Base-by-base conservation (phyloP, 306 rosid genomes). In the Sicyos edulis region DNA sequence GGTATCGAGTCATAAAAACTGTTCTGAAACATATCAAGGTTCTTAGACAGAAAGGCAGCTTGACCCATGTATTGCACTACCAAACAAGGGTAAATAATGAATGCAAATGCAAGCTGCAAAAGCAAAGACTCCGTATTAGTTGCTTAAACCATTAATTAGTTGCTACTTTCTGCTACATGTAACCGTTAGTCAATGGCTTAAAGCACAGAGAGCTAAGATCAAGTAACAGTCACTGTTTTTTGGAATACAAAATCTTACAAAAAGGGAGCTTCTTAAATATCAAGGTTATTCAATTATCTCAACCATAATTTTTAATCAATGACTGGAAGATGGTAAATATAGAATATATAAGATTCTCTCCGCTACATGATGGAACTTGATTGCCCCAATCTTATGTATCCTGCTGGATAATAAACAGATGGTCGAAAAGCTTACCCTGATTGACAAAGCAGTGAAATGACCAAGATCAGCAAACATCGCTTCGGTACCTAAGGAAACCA, bases 391-490 rank as follows among this genome's bases (percentile, higher is more conserved):
- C 72, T 14, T 15, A 20, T 34, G 11, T 20, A 71, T 71, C 20
- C 64, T 54, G 42, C n/a, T 56, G 61, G 34, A 50, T 21, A 75
- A 72, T 54, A 77, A 49, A 54, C 52, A 65, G 62, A 54, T 62
- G 24, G 19, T 45, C 21, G 9, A 4, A 65, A 61, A 49, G 75
- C 92, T 79, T 72, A 91, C 97, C 87, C 97, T 91, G 75, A 91
- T 91, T 0, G 97, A 88, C 51, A 45, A 72, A 70, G 95, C 91
- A 71, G 92, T 91, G 85, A 91, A 91, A 82, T 91, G 97, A 72
- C 96, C 96, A 80, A 91, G 97, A 85, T 88, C 97, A 7, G 96
- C 97, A 84, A 81, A 91, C 96, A 88, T 91, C 50, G 97, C 97
- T 78, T 91, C 97, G 22, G 96, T 84, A 77, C 97, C 97, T 91